phyloP scores from a whole-genome alignment of 1,139 yeast genomes.

The Meyerozyma elateridarum region DNA sequence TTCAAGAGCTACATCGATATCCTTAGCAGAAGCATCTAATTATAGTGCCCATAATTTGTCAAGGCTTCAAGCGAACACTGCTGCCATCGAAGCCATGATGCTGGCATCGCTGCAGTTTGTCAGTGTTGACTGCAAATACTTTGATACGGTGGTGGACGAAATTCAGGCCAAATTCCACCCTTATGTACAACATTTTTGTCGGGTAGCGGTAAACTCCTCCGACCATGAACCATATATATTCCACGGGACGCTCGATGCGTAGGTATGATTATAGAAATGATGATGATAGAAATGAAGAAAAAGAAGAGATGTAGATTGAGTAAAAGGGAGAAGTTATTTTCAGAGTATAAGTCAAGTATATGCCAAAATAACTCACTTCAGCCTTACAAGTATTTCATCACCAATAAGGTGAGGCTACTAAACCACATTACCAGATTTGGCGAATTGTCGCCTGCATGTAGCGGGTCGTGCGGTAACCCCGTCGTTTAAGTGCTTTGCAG shows the following conservation, averaged over 20 bases:
- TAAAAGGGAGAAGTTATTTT: too few relatives aligned
- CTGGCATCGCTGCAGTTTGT: neutral
- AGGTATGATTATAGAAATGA: neutral
- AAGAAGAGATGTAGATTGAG: neutral
- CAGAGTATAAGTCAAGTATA: too few relatives aligned
- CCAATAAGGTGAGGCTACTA: too few relatives aligned
- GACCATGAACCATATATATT: neutral
- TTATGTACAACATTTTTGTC: neutral
- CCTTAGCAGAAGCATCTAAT: neutral
- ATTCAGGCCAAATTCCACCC: neutral
- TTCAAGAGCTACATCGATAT: constrained; percentile 1
- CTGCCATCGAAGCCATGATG: constrained; percentile 2
- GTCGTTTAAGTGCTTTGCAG: constrained; percentile 3
- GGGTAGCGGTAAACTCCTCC: neutral
- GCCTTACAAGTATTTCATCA: too few relatives aligned
- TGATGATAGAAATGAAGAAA: neutral
- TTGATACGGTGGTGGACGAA: constrained; percentile 1
- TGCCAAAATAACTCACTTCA: too few relatives aligned
- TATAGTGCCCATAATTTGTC: neutral
- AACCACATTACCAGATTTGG: too few relatives aligned
- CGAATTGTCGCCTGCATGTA: too few relatives aligned
- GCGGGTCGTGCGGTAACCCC: too few relatives aligned
- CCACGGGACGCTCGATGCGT: neutral
- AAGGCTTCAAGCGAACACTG: neutral
- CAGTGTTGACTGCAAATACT: neutral